These are phyloP conservation scores for Lipomyces chichibuensis DNA, from an alignment of 805 yeast genomes.

Conservation along the genomic window DNA sequence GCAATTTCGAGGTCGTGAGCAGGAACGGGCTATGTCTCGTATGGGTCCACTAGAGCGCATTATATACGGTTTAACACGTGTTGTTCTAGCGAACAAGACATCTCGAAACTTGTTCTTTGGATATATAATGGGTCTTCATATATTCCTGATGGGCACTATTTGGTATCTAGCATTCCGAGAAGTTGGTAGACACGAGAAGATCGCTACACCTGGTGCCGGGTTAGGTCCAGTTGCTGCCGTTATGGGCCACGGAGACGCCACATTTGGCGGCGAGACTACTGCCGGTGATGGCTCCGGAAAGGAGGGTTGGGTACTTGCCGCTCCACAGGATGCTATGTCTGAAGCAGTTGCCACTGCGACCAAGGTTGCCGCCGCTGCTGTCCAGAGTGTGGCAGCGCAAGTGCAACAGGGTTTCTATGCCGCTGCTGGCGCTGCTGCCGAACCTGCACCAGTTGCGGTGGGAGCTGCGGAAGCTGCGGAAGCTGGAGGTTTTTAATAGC, in stretches of 20 bases:
- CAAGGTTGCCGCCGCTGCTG: neutral
- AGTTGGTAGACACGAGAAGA: constrained; percentile 29
- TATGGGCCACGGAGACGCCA: neutral
- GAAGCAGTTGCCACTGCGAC: constrained; percentile 7
- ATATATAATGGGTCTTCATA: constrained; percentile 76
- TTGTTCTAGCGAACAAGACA: constrained; percentile 71
- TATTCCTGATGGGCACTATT: constrained; percentile 58
- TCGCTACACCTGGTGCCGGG: constrained; percentile 1
- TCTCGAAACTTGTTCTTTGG: constrained; percentile 72
- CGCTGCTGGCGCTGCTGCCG: neutral
- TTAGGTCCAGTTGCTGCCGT: constrained; percentile 9
- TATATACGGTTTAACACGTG: constrained; percentile 70
- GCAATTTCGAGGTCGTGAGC: constrained; percentile 74
- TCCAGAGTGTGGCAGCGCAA: neutral
- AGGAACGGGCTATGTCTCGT: constrained; percentile 70
- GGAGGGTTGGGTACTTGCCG: constrained; percentile 11
- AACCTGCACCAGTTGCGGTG: constrained; percentile 13
- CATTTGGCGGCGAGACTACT: neutral
- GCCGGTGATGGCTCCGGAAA: constrained; percentile 3
- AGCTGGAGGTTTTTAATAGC: constrained; percentile 3
- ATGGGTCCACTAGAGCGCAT: constrained; percentile 78
- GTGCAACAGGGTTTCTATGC: neutral
- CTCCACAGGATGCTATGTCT: constrained; percentile 1
- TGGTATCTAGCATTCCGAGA: constrained; percentile 35
- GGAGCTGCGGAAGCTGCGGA: constrained; percentile 9